Base-by-base conservation (phyloP, 2,329 filamentous ascomycete species). In the Cladosporium cucumerinum region DNA sequence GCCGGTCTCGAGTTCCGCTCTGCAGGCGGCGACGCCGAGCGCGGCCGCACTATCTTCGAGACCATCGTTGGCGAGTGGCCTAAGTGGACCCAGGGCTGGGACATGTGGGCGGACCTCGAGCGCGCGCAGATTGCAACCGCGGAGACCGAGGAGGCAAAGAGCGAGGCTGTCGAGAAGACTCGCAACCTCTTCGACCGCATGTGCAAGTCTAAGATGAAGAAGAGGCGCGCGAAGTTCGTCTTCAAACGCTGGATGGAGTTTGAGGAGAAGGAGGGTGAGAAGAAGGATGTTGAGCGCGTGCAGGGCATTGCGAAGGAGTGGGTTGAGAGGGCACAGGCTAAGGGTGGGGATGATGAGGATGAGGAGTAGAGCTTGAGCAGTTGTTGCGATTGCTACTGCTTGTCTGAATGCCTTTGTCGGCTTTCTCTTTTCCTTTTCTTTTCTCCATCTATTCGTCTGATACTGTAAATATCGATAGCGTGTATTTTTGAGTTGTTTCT, bases 31-130 rank as follows among this genome's bases (percentile, higher is more conserved):
- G 91, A 96, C 72, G 82, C 92, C 2, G 96, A 99, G 80, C 91
- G 92, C 65, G 95, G 95, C 11, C 89, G 96, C 21, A 99, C 96
- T 28, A 89, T 98, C 74, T 98, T 98, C 72, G 94, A 97, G 78
- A 90, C 89, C 46, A 83, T 99, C 10, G 83, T 99, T 8, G 86
- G 87, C 39, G 89, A 90, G 5, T 97, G 89, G 81, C 92, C 93
- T 54, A 96, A 96, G 82, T 91, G 92, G 76, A 87, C 92, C 66
- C 93, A 97, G 75, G 82, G 98, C 60, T 98, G 94, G 94, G 95
- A 92, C 77, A 89, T 96, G 78, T 88, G 96, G 69, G 80, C 97
- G 1, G 93, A 97, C 74, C 84, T 97, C 64, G 95, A 99, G 80
- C 70, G 67, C 1, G 66, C 69, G 10, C 66, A 69, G 4, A 64